Evolutionary conservation across 1,139 yeast genomes (phyloP), one percentile per base, ranked within the genome.

Genomic region (Yamadazyma trypodendri): DNA sequence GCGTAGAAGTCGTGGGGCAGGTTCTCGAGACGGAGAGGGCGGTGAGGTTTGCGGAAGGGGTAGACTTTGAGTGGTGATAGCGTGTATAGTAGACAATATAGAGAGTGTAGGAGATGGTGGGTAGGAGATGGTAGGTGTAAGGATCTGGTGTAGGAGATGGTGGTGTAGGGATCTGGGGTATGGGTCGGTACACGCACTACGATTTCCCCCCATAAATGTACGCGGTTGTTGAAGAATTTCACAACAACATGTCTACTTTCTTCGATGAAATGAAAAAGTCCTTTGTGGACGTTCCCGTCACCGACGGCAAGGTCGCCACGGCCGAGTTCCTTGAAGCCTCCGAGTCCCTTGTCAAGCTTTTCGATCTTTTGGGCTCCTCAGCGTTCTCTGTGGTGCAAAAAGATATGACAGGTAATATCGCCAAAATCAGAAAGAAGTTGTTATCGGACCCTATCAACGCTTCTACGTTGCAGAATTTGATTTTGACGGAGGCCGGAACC

Each of bases 351-450:
- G 90, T 88, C 51, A 81, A 83, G 58, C 70, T 89, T 47, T 88
- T 88, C 58, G 95, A 88, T 57, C 69, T 89, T 40, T 72, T 88
- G 46, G 96, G 95, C 20, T 84, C 95, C 16, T 67, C 92, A 18
- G 96, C 96, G 12, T 88, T 88, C 55, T 64, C 81, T 12, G 87
- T 85, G 36, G 96, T 88, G 39, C 95, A 87, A 61, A 83, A 75
- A 50, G 97, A 88, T 60, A 83, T 88, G 88, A 82, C 78, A 25
- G 96, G 96, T 28, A 88, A 88, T 62, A 84, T 88, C 58, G 69
- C 69, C 55, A 88, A 88, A 63, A 77, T 88, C 49, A 72, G 90
- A 49, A 67, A 79, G 35, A 78, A 83, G 56, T 72, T 83, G 50
- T 69, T 81, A 45, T 71, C 79, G 16, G 77, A 80, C 45, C 95